A percentile compares a stretch with the other conserved stretches of the same genome.
Conservation (phyloP, 768 basidiomycete genomes). For the Hysterangium stoloniferum region DNA sequence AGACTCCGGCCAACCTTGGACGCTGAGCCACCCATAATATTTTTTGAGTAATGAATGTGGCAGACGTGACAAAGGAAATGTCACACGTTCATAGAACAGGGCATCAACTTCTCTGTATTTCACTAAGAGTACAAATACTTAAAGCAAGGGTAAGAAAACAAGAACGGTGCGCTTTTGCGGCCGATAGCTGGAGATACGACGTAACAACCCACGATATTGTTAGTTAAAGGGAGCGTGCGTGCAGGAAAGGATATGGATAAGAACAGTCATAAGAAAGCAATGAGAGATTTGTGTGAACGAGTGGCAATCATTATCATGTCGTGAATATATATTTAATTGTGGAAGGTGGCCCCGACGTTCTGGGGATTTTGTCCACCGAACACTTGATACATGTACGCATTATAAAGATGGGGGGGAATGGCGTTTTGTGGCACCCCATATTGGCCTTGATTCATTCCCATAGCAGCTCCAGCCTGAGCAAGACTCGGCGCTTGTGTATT, state of each 20-base stretch:
- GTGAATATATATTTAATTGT: slow-evolving; percentile 36
- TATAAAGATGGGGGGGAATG: slow-evolving; percentile 56
- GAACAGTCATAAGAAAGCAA: slow-evolving; percentile 3
- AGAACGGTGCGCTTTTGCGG: slow-evolving; percentile 5
- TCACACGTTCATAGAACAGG: neutral
- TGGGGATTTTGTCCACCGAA: slow-evolving; percentile 65
- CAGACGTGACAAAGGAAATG: neutral
- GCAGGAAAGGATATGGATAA: slow-evolving; percentile 2
- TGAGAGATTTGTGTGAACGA: slow-evolving; percentile 7
- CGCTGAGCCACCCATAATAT: slow-evolving; percentile 48
- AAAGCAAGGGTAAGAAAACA: slow-evolving; percentile 9
- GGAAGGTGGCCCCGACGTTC: slow-evolving; percentile 68
- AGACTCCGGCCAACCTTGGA: slow-evolving; percentile 56
- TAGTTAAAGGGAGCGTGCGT: slow-evolving; percentile 6
- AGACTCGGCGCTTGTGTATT: slow-evolving; percentile 56
- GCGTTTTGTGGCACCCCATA: slow-evolving; percentile 43
- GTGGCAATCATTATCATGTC: slow-evolving; percentile 10
- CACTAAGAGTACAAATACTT: slow-evolving; percentile 10
- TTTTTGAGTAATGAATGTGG: neutral
- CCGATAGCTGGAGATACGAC: slow-evolving; percentile 6
- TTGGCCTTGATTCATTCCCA: slow-evolving; percentile 59
- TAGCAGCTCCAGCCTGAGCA: slow-evolving; percentile 44
- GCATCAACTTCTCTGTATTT: neutral
- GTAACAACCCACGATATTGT: slow-evolving; percentile 5
- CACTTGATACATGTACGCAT: slow-evolving; percentile 78